Evolutionary conservation across 768 basidiomycete genomes (phyloP), one percentile per base, ranked within the genome.

Genomic region (Heimioporus sp.): DNA sequence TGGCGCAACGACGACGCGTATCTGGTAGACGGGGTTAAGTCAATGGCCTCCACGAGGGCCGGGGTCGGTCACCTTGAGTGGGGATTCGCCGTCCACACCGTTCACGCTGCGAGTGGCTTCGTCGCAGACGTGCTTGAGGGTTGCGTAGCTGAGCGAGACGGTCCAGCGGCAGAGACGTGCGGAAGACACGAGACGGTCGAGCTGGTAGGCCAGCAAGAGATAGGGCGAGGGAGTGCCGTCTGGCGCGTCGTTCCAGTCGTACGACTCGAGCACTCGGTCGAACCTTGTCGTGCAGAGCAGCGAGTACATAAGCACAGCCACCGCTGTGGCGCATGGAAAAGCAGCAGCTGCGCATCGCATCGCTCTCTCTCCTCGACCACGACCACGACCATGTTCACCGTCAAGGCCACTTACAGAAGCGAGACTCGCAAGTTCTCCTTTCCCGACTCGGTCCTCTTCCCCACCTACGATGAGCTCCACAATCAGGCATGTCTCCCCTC

Each of bases 401-500:
- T 90, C 64, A 91, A 91, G 70, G 87, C 83, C n/a, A 86, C 86
- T 19, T 90, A 88, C 66, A 73, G 78, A 49, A 69, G 68, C 49
- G 86, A 90, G 66, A 87, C 81, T 51, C 80, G 89, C 60, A 87
- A 80, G 59, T 76, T 87, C 58, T 71, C 79, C 3, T 87, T 89
- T 56, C 55, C 73, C 16, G 73, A 76, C 7, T 67, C 66, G n/a
- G 62, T 69, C 37, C 59, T 71, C 16, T 88, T 91, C 61, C 89
- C 89, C 41, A 68, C 81, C 1, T 89, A 80, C 62, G 68, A 78
- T 3, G 74, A 87, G 56, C 74, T 91, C 37, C 76, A 75, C 60
- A 70, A 73, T 50, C 84, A 90, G 78, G 88, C 87, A 66, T 37
- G 78, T 43, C 4, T 7, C 34, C 66, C 66, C 44, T 24, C 2